These are phyloP conservation scores for Lactarius vividus DNA, from an alignment of 768 basidiomycete species.

Conservation along the genomic window DNA sequence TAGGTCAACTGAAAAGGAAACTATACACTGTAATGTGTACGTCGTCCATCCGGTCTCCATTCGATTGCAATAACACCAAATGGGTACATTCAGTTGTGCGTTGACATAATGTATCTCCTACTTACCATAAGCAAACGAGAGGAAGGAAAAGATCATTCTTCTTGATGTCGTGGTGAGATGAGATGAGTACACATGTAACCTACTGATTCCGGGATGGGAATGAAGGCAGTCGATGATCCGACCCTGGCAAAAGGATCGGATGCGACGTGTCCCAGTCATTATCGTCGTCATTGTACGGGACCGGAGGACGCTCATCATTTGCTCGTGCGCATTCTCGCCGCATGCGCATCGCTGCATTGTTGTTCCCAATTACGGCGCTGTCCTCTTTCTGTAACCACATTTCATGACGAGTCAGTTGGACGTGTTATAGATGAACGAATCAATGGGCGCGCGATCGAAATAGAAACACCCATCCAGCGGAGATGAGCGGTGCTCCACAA, in stretches of 20 bases:
- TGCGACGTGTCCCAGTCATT: background rate
- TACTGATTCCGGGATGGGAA: background rate
- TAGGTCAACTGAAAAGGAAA: background rate
- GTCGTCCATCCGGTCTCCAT: background rate
- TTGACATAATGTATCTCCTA: conserved; percentile 5
- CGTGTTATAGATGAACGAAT: background rate
- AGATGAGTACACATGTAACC: background rate
- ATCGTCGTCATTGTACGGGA: background rate
- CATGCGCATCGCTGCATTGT: background rate
- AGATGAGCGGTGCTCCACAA: background rate
- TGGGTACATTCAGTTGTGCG: conserved; percentile 15
- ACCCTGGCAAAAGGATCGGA: background rate
- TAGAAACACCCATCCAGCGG: background rate
- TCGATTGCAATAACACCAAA: conserved; percentile 22
- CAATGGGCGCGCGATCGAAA: background rate
- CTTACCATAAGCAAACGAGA: conserved; percentile 4
- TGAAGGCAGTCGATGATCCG: background rate
- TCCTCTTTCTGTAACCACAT: background rate
- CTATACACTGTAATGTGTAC: background rate
- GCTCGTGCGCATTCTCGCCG: background rate
- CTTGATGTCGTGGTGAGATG: background rate
- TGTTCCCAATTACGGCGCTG: background rate
- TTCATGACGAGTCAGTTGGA: background rate
- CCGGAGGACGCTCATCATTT: background rate
- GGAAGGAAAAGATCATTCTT: background rate